phyloP scores from a whole-genome alignment of 768 basidiomycete species.

The Leccinum incarnatum region DNA sequence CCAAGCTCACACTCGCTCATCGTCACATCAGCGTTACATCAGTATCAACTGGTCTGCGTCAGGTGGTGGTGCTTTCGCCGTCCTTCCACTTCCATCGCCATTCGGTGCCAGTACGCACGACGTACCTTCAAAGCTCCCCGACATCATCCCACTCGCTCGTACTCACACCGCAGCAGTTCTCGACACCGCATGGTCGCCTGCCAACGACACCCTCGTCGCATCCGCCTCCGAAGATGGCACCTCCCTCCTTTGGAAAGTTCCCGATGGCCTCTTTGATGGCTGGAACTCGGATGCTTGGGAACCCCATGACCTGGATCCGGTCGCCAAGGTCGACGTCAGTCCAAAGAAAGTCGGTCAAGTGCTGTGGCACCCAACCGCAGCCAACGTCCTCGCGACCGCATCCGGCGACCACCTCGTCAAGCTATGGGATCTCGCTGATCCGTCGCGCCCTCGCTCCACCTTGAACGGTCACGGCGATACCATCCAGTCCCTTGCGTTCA shows the following conservation, averaged over 20 bases:
- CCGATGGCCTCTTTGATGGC: slow-evolving; percentile 64
- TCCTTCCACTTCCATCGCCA: slow-evolving; percentile 81
- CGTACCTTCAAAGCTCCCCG: slow-evolving; percentile 81
- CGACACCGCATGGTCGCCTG: slow-evolving; percentile 96
- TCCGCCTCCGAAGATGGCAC: slow-evolving; percentile 95
- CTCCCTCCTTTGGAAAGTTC: slow-evolving; percentile 86
- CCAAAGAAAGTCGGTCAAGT: slow-evolving; percentile 93
- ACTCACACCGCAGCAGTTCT: slow-evolving; percentile 82
- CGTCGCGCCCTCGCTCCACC: slow-evolving; percentile 59
- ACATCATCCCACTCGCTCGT: slow-evolving; percentile 87
- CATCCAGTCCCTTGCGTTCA: slow-evolving; percentile 84
- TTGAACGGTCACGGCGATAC: slow-evolving; percentile 81
- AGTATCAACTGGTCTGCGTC: slow-evolving; percentile 94
- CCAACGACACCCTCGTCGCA: slow-evolving; percentile 87
- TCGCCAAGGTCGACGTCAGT: slow-evolving; percentile 74
- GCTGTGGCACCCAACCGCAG: slow-evolving; percentile 88
- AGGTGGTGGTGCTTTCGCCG: slow-evolving; percentile 92
- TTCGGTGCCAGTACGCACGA: slow-evolving; percentile 49
- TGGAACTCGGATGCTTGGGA: slow-evolving; percentile 86
- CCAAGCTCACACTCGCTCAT: background rate
- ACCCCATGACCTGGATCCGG: slow-evolving; percentile 80
- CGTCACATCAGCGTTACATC: slow-evolving; percentile 61
- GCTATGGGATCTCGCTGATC: slow-evolving; percentile 85
- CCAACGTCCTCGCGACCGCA: slow-evolving; percentile 78
- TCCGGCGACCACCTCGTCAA: slow-evolving; percentile 85